A percentile compares a stretch with the other conserved stretches of the same genome.
phyloP scores from a whole-genome alignment of 768 basidiomycete genomes.

The Calocera viscosa region DNA sequence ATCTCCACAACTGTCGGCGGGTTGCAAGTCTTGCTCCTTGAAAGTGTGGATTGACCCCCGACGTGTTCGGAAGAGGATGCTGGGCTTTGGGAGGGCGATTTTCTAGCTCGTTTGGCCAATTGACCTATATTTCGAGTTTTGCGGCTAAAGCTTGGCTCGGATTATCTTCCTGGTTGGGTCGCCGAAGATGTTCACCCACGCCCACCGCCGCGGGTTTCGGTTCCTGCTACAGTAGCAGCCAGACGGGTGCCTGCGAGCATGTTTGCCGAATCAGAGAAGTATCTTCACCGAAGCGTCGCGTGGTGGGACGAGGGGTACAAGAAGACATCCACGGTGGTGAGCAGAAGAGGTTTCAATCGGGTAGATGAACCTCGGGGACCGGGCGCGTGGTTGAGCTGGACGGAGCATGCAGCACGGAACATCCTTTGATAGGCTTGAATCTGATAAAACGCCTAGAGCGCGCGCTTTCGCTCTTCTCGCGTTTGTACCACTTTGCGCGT shows the following conservation, averaged over 20 bases:
- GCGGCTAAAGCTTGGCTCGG: not conserved
- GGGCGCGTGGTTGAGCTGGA: not conserved
- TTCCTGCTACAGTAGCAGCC: no score
- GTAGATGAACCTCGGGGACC: not conserved
- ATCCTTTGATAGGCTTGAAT: conserved; percentile 7
- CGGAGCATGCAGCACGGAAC: not conserved
- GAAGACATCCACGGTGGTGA: no score
- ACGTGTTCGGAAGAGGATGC: not conserved
- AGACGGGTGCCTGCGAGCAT: no score
- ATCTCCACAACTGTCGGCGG: no score
- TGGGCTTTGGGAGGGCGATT: not conserved
- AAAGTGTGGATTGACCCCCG: no score
- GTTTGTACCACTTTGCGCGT: not conserved
- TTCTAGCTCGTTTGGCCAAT: not conserved
- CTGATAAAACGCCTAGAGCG: not conserved
- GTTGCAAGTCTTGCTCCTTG: no score
- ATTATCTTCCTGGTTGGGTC: not conserved
- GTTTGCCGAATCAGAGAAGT: no score
- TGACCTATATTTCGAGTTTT: not conserved
- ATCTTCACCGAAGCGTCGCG: no score
- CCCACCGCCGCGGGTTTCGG: no score
- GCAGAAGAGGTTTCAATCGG: not conserved
- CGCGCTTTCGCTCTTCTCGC: not conserved
- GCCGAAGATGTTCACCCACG: not conserved
- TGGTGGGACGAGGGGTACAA: no score